phyloP scores from a whole-genome alignment of 345 rosid genomes.

The Syzygium oleosum region DNA sequence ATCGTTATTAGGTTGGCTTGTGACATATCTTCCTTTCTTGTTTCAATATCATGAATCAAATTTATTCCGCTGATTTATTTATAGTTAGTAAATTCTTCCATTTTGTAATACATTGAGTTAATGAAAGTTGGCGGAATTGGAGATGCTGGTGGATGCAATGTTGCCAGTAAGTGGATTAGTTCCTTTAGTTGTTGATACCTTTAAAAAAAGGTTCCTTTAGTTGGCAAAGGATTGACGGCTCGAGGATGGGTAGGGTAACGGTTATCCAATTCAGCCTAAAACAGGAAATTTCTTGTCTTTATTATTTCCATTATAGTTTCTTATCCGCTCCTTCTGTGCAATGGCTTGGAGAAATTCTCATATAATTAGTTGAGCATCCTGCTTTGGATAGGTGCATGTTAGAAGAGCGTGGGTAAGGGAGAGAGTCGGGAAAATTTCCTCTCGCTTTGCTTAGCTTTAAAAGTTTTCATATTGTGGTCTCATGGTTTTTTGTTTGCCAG shows the following conservation, averaged over 20 bases:
- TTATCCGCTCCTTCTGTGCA: neutral
- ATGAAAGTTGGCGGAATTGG: neutral
- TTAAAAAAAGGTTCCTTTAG: neutral
- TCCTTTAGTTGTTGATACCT: neutral
- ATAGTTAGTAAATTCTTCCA: neutral
- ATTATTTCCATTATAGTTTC: neutral
- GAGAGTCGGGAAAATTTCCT: neutral
- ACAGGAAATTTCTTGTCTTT: neutral
- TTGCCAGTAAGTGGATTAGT: neutral
- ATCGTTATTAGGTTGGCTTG: neutral
- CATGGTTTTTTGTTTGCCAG: slow-evolving; percentile 33
- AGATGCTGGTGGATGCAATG: neutral
- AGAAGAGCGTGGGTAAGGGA: neutral
- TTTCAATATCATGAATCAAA: neutral
- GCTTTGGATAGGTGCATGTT: neutral
- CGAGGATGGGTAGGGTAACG: neutral
- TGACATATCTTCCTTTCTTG: neutral
- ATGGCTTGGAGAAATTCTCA: neutral
- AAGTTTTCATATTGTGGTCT: neutral
- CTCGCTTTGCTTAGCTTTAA: neutral
- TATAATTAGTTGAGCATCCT: neutral
- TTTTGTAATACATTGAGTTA: neutral
- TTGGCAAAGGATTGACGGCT: neutral
- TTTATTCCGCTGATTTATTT: neutral
- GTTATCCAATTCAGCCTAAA: neutral